Evolutionary conservation across 179 eudicot species (phyloP), one percentile per base, ranked within the genome.

Genomic region (Pouteria campechiana): DNA sequence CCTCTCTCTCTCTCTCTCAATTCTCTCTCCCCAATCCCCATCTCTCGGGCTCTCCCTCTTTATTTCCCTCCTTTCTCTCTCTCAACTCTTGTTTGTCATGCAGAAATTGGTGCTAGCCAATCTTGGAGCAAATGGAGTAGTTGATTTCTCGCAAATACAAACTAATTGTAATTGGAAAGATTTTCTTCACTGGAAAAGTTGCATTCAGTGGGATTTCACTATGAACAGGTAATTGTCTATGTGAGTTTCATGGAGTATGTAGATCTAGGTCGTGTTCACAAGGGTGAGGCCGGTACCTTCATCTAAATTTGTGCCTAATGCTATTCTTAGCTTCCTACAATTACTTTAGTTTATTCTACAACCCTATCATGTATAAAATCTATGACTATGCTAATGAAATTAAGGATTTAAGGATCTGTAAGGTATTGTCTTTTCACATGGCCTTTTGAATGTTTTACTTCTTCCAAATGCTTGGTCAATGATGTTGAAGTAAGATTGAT

Each of bases 181-280:
- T 52, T 14, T 63, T 33, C 14, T 57, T 44, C 82, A 50, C 37
- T 90, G 95, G 95, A 76, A 40, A 44, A 55, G 86, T 57, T 65
- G 69, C 53, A 63, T 77, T 76, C 41, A 22, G 18, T 71, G 98
- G 41, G 98, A 90, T 74, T 90, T 90, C 59, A 90, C 98, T 11
- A 46, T 90, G 43, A 90, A 90, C 73, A 86, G 98, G 98, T 73
- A 27, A 37, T 33, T 33, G 21, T 25, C 14, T 28, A 30, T 40
- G 13, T 17, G 18, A 9, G 25, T 20, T 31, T n/a, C 37, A 22
- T 4, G 28, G 32, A 11, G 3, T 4, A 5, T 20, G n/a, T 1
- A 59, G 24, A 18, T 40, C 36, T n/a, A 21, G 55, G 18, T 28
- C 27, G 9, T 14, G 33, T 23, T n/a, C n/a, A n/a, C n/a, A n/a